Conservation (phyloP, 169 alveolate genomes). For the Plasmodium gallinaceum region DNA sequence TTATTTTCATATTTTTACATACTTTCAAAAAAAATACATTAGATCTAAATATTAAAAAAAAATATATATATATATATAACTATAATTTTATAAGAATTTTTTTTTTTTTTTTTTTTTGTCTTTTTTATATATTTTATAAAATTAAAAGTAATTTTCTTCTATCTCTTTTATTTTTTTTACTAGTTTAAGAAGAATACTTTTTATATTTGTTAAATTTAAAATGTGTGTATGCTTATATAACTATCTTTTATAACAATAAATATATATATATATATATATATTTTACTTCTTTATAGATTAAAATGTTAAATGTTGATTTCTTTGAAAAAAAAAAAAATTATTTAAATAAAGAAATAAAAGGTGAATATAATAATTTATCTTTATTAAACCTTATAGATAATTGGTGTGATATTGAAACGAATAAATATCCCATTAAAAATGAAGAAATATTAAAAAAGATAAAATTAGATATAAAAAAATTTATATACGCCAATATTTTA, state of each 20-base stretch:
- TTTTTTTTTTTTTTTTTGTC: no score
- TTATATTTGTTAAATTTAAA: no score
- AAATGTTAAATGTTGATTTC: slow-evolving; percentile 6
- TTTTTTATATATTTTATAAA: no score
- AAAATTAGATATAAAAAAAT: slow-evolving; percentile 27
- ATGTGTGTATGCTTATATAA: no score
- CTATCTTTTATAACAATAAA: neutral
- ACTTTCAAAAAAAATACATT: neutral
- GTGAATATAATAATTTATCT: slow-evolving; percentile 9
- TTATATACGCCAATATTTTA: slow-evolving; percentile 45
- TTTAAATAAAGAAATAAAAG: neutral
- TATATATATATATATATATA: neutral
- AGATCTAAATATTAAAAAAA: no score
- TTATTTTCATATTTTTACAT: neutral
- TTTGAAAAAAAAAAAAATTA: slow-evolving; percentile 6
- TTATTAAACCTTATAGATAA: slow-evolving; percentile 25
- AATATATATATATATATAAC: no score
- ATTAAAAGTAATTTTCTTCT: no score
- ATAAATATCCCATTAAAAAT: slow-evolving; percentile 20
- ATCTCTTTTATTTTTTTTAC: no score
- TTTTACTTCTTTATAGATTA: neutral
- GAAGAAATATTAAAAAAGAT: slow-evolving; percentile 21
- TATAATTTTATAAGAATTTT: neutral
- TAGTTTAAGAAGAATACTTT: no score
- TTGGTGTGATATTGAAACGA: slow-evolving; percentile 55